Percentiles rank a stretch among this genome's conserved stretches.
Evolutionary conservation across 2,329 filamentous ascomycete species (phyloP).

Genomic region (Talaromyces sp.): DNA sequence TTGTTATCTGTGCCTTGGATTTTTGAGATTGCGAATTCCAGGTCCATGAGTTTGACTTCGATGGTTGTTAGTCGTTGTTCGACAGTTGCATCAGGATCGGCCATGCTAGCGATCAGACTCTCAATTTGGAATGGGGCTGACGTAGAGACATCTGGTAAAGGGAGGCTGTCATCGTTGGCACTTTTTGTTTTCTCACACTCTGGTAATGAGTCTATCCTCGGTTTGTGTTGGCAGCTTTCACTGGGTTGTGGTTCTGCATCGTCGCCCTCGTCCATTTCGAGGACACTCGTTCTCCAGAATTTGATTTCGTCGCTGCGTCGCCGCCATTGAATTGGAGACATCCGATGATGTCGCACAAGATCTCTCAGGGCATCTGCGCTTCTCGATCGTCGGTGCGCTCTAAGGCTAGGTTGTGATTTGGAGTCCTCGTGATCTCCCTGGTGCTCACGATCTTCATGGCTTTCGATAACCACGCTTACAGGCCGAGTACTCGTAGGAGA

Average conservation of each 20-base stretch:
- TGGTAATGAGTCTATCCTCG: neutral
- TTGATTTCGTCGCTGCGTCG: constrained; percentile 43
- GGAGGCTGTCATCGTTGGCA: constrained; percentile 19
- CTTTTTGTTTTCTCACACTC: neutral
- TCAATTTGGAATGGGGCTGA: constrained; percentile 37
- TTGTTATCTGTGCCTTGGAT: constrained; percentile 40
- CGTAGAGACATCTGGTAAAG: constrained; percentile 24
- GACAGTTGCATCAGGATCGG: constrained; percentile 41
- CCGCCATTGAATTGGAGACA: constrained; percentile 44
- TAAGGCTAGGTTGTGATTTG: constrained; percentile 23
- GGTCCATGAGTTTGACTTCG: constrained; percentile 52
- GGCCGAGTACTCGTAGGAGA: constrained; percentile 20
- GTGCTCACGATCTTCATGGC: constrained; percentile 16
- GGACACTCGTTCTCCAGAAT: constrained; percentile 36
- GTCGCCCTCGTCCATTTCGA: constrained; percentile 27
- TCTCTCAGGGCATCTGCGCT: constrained; percentile 45
- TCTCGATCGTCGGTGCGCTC: constrained; percentile 44
- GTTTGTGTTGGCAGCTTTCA: neutral
- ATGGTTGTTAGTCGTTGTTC: constrained; percentile 51
- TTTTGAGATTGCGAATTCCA: constrained; percentile 51
- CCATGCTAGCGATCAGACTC: constrained; percentile 41
- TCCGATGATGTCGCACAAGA: constrained; percentile 35
- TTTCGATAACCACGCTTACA: constrained; percentile 16
- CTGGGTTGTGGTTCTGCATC: constrained; percentile 17
- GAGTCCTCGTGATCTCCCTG: constrained; percentile 21